phyloP scores from a whole-genome alignment of 179 eudicot species.

The Kewa caespitosa region DNA sequence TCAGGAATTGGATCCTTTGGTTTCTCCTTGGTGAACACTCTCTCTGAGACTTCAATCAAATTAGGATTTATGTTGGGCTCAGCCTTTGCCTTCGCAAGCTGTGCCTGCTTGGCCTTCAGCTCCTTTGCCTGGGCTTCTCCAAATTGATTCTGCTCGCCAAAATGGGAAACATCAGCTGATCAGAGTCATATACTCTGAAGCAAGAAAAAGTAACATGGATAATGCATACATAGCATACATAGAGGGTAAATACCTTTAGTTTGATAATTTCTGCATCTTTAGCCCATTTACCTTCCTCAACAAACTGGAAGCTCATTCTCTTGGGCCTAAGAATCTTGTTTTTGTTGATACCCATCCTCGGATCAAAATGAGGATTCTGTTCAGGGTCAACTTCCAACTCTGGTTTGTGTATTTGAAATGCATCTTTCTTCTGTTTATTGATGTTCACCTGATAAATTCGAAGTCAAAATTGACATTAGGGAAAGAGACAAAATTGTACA shows the following conservation, averaged over 20 bases:
- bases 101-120: conserved; percentile 85
- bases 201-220: not conserved
- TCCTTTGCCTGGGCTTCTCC: conserved; percentile 98
- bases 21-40: conserved; percentile 78
- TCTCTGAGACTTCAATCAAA: conserved; percentile 86
- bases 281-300: conserved; percentile 98
- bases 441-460: conserved; percentile 70
- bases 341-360: conserved; percentile 87
- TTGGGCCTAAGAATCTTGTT: conserved; percentile 87
- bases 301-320: conserved; percentile 80
- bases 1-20: conserved; percentile 76
- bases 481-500: not conserved
- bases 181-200: conserved; percentile 3
- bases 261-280: conserved; percentile 86
- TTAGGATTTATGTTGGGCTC: conserved; percentile 97
- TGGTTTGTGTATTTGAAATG: conserved; percentile 91
- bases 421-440: conserved; percentile 95
- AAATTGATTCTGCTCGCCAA: conserved; percentile 71
- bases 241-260: conserved; percentile 53
- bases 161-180: not conserved
- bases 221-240: not conserved
- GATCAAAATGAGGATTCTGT: conserved; percentile 80
- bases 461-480: conserved; percentile 8
- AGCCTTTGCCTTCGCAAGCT: conserved; percentile 90
- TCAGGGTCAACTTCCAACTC: conserved; percentile 91